Evolutionary conservation across 164 flowering plant species (phyloP), one percentile per base, ranked within the genome.

Genomic region (Aristolochia contorta): DNA sequence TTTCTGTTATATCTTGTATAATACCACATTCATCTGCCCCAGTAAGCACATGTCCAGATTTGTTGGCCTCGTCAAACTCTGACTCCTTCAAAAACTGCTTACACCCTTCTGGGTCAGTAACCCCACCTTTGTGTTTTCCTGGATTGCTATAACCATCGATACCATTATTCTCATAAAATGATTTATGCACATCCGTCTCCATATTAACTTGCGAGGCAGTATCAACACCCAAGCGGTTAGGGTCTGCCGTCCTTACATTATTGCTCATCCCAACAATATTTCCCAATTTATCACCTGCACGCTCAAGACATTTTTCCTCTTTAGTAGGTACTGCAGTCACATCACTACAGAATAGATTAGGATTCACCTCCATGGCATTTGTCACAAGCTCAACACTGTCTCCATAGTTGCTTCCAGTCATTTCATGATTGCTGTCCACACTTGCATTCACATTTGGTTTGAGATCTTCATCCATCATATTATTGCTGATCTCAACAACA

Each of bases 1-100:
- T 63, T 21, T 72, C 73, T 24, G 16, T 62, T 25, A 43, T 69
- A 61, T 46, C 59, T 47, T 23, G 57, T 47, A 32, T 14, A 18
- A 48, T 37, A 7, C 10, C 43, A 37, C 43, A 37, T 37, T 37
- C 43, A 37, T 37, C 43, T 37, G 43, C 43, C 43, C 12, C 43
- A 37, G 3, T 37, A 37, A 37, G 9, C 43, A 37, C 10, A 37
- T 37, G 9, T 37, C 43, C 43, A 3, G 43, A 37, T 37, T 37
- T 37, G 43, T 37, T 37, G 43, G 43, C 12, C 43, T 10, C 43
- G 7, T 37, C 43, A 37, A 10, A 37, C 10, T 6, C 43, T 37
- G 7, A 37, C 43, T 37, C 43, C 12, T 37, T 37, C 7, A 10
- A 6, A 37, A 37, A 37, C 4, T 32, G 33, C 7, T 32, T 32